phyloP scores from a whole-genome alignment of 495 filamentous ascomycete species.

The Xylaria longipes region DNA sequence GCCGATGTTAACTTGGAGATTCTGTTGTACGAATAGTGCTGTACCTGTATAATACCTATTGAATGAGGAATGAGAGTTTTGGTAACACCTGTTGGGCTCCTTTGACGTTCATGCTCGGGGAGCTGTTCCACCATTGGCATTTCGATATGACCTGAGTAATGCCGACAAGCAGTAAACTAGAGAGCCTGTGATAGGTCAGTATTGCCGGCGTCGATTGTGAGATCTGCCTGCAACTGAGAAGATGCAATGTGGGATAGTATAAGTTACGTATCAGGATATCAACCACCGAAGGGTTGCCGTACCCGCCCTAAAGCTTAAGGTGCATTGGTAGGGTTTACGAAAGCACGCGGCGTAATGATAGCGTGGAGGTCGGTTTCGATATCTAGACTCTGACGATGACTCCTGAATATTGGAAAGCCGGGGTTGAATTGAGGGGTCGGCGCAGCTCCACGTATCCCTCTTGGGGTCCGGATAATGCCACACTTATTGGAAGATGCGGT shows the following conservation, averaged over 20 bases:
- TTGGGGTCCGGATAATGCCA: not conserved
- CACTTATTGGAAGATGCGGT: not conserved
- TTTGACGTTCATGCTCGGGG: not conserved
- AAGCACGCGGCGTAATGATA: not conserved
- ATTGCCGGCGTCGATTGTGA: not conserved
- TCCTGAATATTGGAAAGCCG: not conserved
- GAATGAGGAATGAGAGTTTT: not conserved
- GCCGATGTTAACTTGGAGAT: not conserved
- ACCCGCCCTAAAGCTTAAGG: not conserved
- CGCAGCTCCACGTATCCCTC: not conserved
- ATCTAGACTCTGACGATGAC: not conserved
- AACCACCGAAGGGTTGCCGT: not conserved
- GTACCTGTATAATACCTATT: not conserved
- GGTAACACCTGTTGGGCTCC: not conserved
- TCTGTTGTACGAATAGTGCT: not conserved
- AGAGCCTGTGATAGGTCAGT: not conserved
- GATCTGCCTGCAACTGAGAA: not conserved
- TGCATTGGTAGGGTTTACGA: not conserved
- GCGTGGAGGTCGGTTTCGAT: not conserved
- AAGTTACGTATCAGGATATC: not conserved
- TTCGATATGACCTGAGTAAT: not conserved
- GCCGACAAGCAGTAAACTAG: not conserved
- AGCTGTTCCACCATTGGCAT: not conserved
- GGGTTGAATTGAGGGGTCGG: conserved; percentile 12
- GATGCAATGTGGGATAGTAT: not conserved